These are phyloP conservation scores for Phoma sp. DNA, from an alignment of 2,329 filamentous ascomycete species.

Conservation along the genomic window DNA sequence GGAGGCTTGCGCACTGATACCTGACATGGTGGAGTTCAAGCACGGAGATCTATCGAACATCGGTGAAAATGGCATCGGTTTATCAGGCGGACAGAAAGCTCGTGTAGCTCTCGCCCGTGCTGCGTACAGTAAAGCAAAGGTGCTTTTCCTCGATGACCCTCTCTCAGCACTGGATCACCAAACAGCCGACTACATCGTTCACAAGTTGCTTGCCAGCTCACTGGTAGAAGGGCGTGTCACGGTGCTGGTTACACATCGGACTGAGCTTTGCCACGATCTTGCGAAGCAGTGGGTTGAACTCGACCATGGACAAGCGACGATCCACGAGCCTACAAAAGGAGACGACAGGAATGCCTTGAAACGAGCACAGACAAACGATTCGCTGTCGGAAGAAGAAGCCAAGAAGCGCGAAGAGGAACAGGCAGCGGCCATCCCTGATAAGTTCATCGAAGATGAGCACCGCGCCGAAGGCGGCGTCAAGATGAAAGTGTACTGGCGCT, in stretches of 20 bases:
- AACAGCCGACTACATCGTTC: conserved; percentile 67
- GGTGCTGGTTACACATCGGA: conserved; percentile 69
- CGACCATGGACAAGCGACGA: conserved; percentile 61
- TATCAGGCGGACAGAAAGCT: conserved; percentile 67
- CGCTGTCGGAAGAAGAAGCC: conserved; percentile 43
- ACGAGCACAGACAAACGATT: conserved; percentile 47
- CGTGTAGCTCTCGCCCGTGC: conserved; percentile 67
- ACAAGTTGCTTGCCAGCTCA: conserved; percentile 62
- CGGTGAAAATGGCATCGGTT: conserved; percentile 66
- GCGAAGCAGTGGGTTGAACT: conserved; percentile 78
- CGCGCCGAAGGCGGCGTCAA: conserved; percentile 78
- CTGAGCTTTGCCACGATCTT: conserved; percentile 73
- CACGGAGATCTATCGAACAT: conserved; percentile 68
- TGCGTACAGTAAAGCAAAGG: conserved; percentile 62
- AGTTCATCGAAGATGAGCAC: conserved; percentile 80
- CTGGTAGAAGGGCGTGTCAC: conserved; percentile 61
- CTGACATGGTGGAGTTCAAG: conserved; percentile 68
- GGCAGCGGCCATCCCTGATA: conserved; percentile 67
- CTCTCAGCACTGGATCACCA: conserved; percentile 68
- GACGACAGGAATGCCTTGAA: conserved; percentile 54
- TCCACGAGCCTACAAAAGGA: conserved; percentile 51
- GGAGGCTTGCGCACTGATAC: conserved; percentile 66
- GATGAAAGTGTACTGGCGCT: conserved; percentile 79
- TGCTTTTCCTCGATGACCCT: conserved; percentile 65
- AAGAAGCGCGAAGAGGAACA: conserved; percentile 47